These are phyloP conservation scores for Candida insectorum DNA, from an alignment of 805 yeast genomes.

Conservation along the genomic window DNA sequence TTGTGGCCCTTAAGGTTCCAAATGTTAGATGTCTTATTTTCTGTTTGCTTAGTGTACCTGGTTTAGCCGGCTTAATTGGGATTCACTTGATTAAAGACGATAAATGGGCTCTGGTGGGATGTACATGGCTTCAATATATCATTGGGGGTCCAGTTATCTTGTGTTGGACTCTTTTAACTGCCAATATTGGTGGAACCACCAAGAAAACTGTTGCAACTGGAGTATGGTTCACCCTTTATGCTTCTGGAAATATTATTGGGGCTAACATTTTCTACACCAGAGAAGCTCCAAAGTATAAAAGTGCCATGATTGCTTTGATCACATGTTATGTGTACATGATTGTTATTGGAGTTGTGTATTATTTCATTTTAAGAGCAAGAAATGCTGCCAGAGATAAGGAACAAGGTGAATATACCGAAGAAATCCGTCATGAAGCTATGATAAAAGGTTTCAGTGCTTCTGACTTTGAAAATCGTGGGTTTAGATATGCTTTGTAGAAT, in stretches of 20 bases:
- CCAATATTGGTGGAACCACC: slow-evolving; percentile 21
- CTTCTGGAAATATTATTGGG: slow-evolving; percentile 28
- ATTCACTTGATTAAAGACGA: slow-evolving; percentile 15
- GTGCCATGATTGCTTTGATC: slow-evolving; percentile 22
- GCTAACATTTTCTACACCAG: slow-evolving; percentile 20
- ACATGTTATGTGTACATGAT: slow-evolving; percentile 20
- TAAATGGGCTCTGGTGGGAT: slow-evolving; percentile 26
- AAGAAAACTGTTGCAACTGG: slow-evolving; percentile 21
- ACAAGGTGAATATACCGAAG: slow-evolving; percentile 19
- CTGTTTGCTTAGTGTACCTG: slow-evolving; percentile 17
- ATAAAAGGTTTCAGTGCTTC: slow-evolving; percentile 23
- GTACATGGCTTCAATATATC: slow-evolving; percentile 28
- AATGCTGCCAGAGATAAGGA: slow-evolving; percentile 15
- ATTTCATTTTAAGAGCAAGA: slow-evolving; percentile 12
- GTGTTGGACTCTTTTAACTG: slow-evolving; percentile 20
- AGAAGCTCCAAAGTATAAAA: slow-evolving; percentile 21
- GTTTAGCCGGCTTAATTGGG: slow-evolving; percentile 24
- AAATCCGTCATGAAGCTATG: slow-evolving; percentile 17
- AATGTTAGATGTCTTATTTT: slow-evolving; percentile 16
- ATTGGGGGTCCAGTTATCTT: slow-evolving; percentile 29
- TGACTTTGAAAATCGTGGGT: slow-evolving; percentile 21
- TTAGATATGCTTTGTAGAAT: slow-evolving; percentile 18
- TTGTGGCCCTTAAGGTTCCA: slow-evolving; percentile 16
- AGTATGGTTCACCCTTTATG: slow-evolving; percentile 21
- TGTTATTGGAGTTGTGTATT: slow-evolving; percentile 13